These are phyloP conservation scores for Tuber borchii DNA, from an alignment of 495 filamentous ascomycete species.

Conservation along the genomic window DNA sequence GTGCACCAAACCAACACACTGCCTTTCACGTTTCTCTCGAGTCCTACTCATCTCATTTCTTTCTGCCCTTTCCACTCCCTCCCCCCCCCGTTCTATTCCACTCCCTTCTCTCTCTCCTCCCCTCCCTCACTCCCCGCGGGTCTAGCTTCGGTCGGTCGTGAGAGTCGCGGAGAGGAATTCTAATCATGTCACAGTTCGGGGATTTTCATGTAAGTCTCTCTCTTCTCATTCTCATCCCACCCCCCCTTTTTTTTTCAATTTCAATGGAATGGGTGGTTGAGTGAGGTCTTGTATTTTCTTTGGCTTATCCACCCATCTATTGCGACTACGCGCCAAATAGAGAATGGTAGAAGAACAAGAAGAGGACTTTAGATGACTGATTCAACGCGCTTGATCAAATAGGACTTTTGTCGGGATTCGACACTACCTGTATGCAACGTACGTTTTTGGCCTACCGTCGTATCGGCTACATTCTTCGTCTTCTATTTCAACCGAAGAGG, in stretches of 20 bases:
- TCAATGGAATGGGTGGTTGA: constrained; percentile 15
- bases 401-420: constrained; percentile 95
- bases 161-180: constrained; percentile 32
- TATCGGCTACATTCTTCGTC: not conserved
- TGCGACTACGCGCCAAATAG: not conserved
- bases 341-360: not conserved
- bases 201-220: constrained; percentile 74
- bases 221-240: not conserved
- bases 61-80: not conserved
- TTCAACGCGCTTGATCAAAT: constrained; percentile 25
- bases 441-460: constrained; percentile 46
- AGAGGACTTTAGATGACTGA: constrained; percentile 3
- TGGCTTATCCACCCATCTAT: not conserved
- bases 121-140: constrained; percentile 18
- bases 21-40: not conserved
- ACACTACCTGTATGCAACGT: constrained; percentile 97
- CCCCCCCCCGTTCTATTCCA: constrained; percentile 17
- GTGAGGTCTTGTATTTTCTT: constrained; percentile 8
- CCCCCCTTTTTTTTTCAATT: constrained; percentile 5
- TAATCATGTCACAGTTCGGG: constrained; percentile 61
- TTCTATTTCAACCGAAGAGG: constrained; percentile 9
- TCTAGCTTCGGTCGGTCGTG: constrained; percentile 16
- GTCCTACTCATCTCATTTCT: constrained; percentile 4
- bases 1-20: constrained; percentile 1
- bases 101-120: constrained; percentile 7